phyloP scores from a whole-genome alignment of 108 stramenopile species.

The Hondaea fermentalgiana region DNA sequence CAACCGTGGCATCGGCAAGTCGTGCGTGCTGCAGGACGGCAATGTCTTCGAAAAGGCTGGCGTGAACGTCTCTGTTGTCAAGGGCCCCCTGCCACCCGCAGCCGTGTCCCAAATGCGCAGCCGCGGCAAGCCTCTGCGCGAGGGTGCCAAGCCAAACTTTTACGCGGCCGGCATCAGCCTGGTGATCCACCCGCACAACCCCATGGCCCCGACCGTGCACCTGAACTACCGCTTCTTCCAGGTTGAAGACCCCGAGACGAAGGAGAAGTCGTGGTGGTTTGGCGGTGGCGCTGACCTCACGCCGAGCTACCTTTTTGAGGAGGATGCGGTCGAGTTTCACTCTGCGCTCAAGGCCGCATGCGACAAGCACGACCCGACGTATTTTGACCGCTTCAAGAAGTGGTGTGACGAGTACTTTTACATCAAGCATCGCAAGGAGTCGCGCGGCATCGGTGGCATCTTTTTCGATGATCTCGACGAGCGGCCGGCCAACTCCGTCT shows the following conservation, averaged over 20 bases:
- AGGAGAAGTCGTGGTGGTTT: conserved; percentile 79
- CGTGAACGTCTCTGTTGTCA: conserved; percentile 87
- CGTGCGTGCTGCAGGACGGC: conserved; percentile 76
- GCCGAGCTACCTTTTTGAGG: conserved; percentile 84
- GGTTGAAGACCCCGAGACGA: conserved; percentile 16
- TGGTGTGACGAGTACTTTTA: conserved; percentile 96
- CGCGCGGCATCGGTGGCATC: conserved; percentile 91
- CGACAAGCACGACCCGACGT: conserved; percentile 80
- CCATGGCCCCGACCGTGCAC: conserved; percentile 87
- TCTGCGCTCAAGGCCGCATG: conserved; percentile 94
- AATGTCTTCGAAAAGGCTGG: conserved; percentile 99
- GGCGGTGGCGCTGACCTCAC: conserved; percentile 99
- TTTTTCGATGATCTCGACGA: conserved; percentile 97
- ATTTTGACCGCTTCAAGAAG: conserved; percentile 90
- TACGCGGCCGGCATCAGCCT: conserved; percentile 88
- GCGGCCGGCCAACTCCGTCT: conserved; percentile 30
- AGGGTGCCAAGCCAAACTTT: conserved; percentile 64
- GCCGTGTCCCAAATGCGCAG: conserved; percentile 20
- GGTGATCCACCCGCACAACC: conserved; percentile 98
- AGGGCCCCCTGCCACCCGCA: conserved; percentile 52
- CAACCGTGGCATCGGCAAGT: conserved; percentile 86
- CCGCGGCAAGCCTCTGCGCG: not conserved
- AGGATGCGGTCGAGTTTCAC: conserved; percentile 97
- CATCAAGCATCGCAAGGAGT: conserved; percentile 87
- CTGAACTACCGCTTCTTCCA: conserved; percentile 99